Evolutionary conservation across 371 early-diverging fungal species (phyloP).

Genomic region (Basidiobolus meristosporus): DNA sequence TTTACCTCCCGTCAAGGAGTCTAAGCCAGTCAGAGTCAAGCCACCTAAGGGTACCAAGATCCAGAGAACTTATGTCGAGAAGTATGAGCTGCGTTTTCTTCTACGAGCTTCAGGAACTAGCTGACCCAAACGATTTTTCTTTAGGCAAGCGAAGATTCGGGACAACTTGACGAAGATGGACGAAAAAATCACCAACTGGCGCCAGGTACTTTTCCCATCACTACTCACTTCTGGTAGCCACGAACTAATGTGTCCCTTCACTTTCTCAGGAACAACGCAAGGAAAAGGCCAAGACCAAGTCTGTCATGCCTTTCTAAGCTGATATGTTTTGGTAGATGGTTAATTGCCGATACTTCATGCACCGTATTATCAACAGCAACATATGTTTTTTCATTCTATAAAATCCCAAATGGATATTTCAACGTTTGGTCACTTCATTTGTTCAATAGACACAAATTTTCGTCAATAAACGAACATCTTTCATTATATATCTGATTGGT

Average conservation of each 20-base stretch:
- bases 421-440: too few species aligned
- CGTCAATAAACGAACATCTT: too few species aligned
- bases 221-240: not conserved
- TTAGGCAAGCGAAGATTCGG: conserved; percentile 9
- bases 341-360: too few species aligned
- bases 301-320: conserved; percentile 3
- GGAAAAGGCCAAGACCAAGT: conserved; percentile 1
- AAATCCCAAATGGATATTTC: too few species aligned
- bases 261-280: not conserved
- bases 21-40: conserved; percentile 10
- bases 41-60: conserved; percentile 24
- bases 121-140: not conserved
- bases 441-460: too few species aligned
- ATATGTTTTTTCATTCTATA: too few species aligned
- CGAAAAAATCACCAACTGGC: conserved; percentile 19
- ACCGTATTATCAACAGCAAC: too few species aligned
- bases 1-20: conserved; percentile 8
- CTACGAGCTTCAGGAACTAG: not conserved
- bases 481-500: too few species aligned
- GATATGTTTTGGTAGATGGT: too few species aligned
- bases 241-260: not conserved
- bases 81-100: conserved; percentile 4
- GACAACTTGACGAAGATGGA: conserved; percentile 18
- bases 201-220: conserved; percentile 8
- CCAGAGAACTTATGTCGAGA: conserved; percentile 16